Percentiles rank a stretch among this genome's conserved stretches.
Evolutionary conservation across 2,329 filamentous ascomycete species (phyloP).

Genomic region (Hymenotorrendiella dingleyae): DNA sequence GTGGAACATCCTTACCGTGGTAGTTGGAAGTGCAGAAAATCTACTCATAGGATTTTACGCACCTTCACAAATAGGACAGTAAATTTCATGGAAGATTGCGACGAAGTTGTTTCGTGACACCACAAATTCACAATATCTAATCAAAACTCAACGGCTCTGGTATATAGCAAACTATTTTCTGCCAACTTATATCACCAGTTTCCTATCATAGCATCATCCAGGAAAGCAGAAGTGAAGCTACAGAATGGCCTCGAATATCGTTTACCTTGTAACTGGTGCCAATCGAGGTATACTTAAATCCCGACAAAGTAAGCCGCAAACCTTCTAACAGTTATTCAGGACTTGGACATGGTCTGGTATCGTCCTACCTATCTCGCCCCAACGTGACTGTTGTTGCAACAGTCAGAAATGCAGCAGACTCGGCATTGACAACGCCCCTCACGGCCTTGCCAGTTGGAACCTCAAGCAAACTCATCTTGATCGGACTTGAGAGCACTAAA

Average conservation of each 20-base stretch:
- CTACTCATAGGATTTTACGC: too few relatives aligned
- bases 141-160: too few relatives aligned
- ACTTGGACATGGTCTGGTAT: constrained; percentile 8
- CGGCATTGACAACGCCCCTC: background rate
- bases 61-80: too few relatives aligned
- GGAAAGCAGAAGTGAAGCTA: background rate
- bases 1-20: too few relatives aligned
- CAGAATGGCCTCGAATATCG: background rate
- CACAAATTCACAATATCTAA: too few relatives aligned
- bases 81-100: too few relatives aligned
- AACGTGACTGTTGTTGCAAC: constrained; percentile 10
- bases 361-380: constrained; percentile 9
- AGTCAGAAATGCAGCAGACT: constrained; percentile 1
- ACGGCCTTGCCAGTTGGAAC: background rate
- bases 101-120: too few relatives aligned
- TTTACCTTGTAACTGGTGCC: background rate
- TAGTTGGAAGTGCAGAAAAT: too few relatives aligned
- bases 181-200: too few relatives aligned
- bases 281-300: background rate
- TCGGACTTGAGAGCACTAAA: constrained; percentile 29
- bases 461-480: constrained; percentile 27
- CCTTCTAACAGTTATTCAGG: constrained; percentile 6
- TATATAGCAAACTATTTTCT: too few relatives aligned
- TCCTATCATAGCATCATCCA: too few relatives aligned
- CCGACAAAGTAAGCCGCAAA: background rate